phyloP scores from a whole-genome alignment of 1,139 yeast species.

The Scheffersomyces stambukii region DNA sequence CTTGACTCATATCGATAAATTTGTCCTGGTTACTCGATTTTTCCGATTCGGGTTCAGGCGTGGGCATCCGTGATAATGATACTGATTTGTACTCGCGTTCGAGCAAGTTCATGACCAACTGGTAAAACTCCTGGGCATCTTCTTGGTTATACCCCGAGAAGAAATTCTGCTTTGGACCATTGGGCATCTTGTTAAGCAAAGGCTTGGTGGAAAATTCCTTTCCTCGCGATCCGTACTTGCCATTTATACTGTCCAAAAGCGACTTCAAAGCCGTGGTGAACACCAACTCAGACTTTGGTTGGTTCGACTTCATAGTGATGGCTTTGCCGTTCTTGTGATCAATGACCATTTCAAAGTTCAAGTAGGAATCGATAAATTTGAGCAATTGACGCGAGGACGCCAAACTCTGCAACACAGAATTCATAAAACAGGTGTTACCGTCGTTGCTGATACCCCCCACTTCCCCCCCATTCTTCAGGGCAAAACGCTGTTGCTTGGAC shows the following conservation, averaged over 20 bases:
- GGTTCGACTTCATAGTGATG: slow-evolving; percentile 13
- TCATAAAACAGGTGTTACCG: slow-evolving; percentile 93
- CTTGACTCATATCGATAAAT: slow-evolving; percentile 18
- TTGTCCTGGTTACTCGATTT: slow-evolving; percentile 6
- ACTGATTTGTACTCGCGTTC: slow-evolving; percentile 56
- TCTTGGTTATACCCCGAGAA: slow-evolving; percentile 85
- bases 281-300: slow-evolving; percentile 31
- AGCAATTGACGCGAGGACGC: slow-evolving; percentile 68
- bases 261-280: slow-evolving; percentile 53
- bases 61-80: slow-evolving; percentile 12
- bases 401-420: slow-evolving; percentile 77
- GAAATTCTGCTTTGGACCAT: slow-evolving; percentile 73
- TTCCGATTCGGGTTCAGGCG: slow-evolving; percentile 20
- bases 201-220: slow-evolving; percentile 66
- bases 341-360: slow-evolving; percentile 23
- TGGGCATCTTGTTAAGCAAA: slow-evolving; percentile 67
- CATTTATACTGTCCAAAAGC: slow-evolving; percentile 52
- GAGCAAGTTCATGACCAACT: slow-evolving; percentile 65
- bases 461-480: slow-evolving; percentile 58
- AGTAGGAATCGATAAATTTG: slow-evolving; percentile 50
- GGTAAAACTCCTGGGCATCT: slow-evolving; percentile 93
- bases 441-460: slow-evolving; percentile 86
- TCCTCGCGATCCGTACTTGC: slow-evolving; percentile 47
- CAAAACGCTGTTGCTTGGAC: slow-evolving; percentile 31
- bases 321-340: slow-evolving; percentile 18